A percentile compares a stretch with the other conserved stretches of the same genome.
Conservation (phyloP, 23 red algal species). For the Gracilariopsis chorda region DNA sequence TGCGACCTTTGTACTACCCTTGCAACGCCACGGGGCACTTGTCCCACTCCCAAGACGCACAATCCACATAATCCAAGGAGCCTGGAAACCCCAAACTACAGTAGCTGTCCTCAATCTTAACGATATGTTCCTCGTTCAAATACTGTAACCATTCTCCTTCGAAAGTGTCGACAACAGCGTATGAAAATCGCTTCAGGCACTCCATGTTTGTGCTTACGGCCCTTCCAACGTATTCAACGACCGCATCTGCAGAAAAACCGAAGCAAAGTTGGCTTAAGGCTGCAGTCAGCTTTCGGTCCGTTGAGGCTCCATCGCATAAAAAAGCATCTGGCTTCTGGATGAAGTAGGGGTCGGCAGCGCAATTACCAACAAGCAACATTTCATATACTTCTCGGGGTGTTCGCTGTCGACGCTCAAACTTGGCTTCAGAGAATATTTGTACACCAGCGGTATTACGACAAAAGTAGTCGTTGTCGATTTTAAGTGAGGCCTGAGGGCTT, state of each 20-base stretch:
- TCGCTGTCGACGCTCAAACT: not conserved
- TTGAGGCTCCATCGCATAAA: not conserved
- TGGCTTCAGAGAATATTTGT: not conserved
- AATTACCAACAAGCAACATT: not conserved
- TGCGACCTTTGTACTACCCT: not conserved
- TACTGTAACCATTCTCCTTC: not conserved
- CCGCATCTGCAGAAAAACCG: not conserved
- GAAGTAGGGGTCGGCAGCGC: slow-evolving; percentile 6
- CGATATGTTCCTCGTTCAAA: not conserved
- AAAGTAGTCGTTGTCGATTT: not conserved
- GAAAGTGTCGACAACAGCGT: not conserved
- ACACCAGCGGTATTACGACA: not conserved
- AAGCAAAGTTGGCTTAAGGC: not conserved
- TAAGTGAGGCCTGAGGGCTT: not conserved
- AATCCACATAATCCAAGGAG: not conserved
- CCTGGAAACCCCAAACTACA: not conserved
- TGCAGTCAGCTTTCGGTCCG: slow-evolving; percentile 12
- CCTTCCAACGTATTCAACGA: not conserved
- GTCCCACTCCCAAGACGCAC: slow-evolving; percentile 12
- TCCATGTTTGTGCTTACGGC: not conserved
- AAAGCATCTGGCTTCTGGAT: not conserved
- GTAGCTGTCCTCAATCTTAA: not conserved
- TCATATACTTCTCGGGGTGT: slow-evolving; percentile 15
- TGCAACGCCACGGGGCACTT: slow-evolving; percentile 28
- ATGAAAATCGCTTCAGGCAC: not conserved